Evolutionary conservation across 2,329 filamentous ascomycete genomes (phyloP), one percentile per base, ranked within the genome.

Genomic region (Trichoderma semiorbis): DNA sequence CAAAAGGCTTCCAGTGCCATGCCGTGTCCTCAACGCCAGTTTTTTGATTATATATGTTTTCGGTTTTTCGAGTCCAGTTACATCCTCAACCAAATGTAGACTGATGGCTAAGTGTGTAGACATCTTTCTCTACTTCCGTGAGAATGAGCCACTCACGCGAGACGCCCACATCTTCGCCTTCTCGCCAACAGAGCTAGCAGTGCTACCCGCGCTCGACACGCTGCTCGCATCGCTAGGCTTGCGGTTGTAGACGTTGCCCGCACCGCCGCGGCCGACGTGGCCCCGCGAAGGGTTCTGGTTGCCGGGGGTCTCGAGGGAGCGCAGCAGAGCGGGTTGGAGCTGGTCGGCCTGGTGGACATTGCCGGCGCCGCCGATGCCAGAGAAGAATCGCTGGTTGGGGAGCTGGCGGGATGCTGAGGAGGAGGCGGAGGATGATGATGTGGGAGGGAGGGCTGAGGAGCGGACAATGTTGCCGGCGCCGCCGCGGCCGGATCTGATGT

Each of bases 291-390:
- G 81, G 53, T 75, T 76, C 26, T 60, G 69, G 73, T 81, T 78
- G 77, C 79, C 77, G 78, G 82, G 75, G 71, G 89, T 79, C 70
- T 87, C 85, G 70, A 86, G 84, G 66, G 87, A 82, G 55, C 66
- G 36, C 63, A 72, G 72, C 87, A 79, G 16, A 76, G 78, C 73
- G 18, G 72, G 69, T 8, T 64, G 62, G 5, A 66, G 60, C 50
- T 72, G n/a, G n/a, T 82, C 78, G 30, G 83, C 78, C 39, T 82
- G 82, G 82, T 88, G 88, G 76, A 74, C 78, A 82, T 92, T 92
- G 77, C 90, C 90, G 3, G 89, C 90, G 72, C 90, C 90, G 75
- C 90, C 90, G 72, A 90, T 89, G 76, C 90, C 90, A 12, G 86
- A 86, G 82, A 89, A 87, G 85, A 91, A 92, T 82, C 86, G 85